Conservation (phyloP, 1,284 basidiomycete genomes). For the Sphagnurus paluster region DNA sequence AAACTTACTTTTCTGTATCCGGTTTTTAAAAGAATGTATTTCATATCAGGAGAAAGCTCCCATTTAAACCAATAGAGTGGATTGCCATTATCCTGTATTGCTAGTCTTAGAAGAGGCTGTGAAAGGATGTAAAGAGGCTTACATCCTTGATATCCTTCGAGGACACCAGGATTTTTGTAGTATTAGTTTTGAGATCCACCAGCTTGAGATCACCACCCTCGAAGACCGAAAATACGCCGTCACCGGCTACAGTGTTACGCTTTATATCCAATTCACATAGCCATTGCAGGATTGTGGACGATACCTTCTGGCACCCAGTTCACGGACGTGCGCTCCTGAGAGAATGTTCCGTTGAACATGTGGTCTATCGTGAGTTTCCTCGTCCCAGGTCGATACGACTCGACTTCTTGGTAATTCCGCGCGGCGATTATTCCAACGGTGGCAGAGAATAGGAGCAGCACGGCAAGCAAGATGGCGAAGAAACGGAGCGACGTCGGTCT, state of each 20-base stretch:
- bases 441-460: conserved; percentile 55
- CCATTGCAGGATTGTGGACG: neutral
- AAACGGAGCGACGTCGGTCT: conserved; percentile 45
- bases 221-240: conserved; percentile 82
- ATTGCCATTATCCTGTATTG: conserved; percentile 53
- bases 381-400: conserved; percentile 52
- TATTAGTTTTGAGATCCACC: conserved; percentile 77
- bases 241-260: conserved; percentile 61
- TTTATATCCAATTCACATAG: neutral
- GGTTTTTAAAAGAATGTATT: conserved; percentile 80
- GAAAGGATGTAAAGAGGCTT: conserved; percentile 14
- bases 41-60: conserved; percentile 86
- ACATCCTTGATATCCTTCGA: conserved; percentile 63
- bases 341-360: conserved; percentile 88
- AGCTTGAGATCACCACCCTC: conserved; percentile 69
- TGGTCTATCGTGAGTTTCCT: conserved; percentile 83
- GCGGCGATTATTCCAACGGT: conserved; percentile 75
- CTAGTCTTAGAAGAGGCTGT: too few relatives aligned
- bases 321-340: conserved; percentile 43
- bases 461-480: conserved; percentile 53
- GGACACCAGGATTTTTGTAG: conserved; percentile 61
- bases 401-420: conserved; percentile 57
- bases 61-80: conserved; percentile 60
- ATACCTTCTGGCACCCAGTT: conserved; percentile 89
- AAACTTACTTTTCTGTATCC: conserved; percentile 64